Base-by-base conservation (phyloP, 345 rosid species). In the Alliaria petiolata region DNA sequence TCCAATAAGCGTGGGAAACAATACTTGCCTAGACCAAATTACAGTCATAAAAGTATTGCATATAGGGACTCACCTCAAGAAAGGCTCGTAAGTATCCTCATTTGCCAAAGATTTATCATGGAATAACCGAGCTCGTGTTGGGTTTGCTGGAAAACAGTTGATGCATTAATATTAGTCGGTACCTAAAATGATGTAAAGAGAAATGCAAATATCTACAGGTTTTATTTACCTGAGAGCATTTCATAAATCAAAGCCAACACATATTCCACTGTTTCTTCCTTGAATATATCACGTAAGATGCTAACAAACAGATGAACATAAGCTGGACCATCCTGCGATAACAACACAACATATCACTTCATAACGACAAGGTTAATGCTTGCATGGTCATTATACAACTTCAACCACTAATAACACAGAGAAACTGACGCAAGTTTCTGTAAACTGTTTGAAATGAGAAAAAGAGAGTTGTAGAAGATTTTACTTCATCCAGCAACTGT, bases 241-340 rank as follows among this genome's bases (percentile, higher is more conserved):
- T 95, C 93, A 82, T 88, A 97, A 77, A 92, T 79, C 76, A 95
- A 82, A 67, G 93, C 93, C 79, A 95, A 82, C 70, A 95, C 96
- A 95, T 95, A 92, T 76, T 95, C 99, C 50, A 95, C 92, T 1
- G 98, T 95, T 69, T 95, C 99, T 79, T 92, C 98, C 81, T 95
- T 95, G 75, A 77, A 85, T 56, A 92, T 92, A 59, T 95, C 96
- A 35, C 89, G 87, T 62, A 95, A 78, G 59, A 95, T 95, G 86
- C 77, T 80, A 74, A 89, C 96, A 85, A 95, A 95, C 33, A 89
- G 87, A 54, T 78, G 86, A 77, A 88, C 85, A 67, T 95, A 95
- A 39, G 93, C 91, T 46, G 93, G 93, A 65, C 99, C 99, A 86
- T 89, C 96, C 99, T 92, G 88, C 81, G 57, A 85, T 6, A 72